These are phyloP conservation scores for Cytospora piceicola DNA, from an alignment of 2,329 filamentous ascomycete genomes.

Conservation along the genomic window DNA sequence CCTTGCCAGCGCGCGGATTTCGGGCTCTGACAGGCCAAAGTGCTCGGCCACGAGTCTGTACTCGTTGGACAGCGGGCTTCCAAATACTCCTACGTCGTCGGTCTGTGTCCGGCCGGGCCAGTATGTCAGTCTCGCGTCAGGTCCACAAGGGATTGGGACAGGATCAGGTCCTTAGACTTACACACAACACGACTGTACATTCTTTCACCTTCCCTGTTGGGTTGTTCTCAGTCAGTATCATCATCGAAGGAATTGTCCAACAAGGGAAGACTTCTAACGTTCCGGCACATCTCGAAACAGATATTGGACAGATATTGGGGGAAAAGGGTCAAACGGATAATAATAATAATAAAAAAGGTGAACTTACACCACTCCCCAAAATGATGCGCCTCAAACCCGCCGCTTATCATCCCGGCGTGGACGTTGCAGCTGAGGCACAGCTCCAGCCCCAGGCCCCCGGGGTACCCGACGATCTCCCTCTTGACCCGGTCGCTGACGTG, in stretches of 20 bases:
- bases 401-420: slow-evolving; percentile 70
- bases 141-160: neutral
- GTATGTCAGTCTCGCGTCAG: neutral
- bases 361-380: slow-evolving; percentile 69
- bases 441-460: slow-evolving; percentile 67
- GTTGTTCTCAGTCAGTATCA: neutral
- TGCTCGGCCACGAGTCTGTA: slow-evolving; percentile 73
- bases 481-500: slow-evolving; percentile 68
- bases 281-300: neutral
- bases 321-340: too few species aligned
- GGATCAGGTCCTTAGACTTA: slow-evolving; percentile 49
- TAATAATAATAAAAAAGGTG: too few species aligned
- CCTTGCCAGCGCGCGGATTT: slow-evolving; percentile 59
- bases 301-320: neutral
- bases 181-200: slow-evolving; percentile 68
- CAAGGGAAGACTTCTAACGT: neutral
- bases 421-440: slow-evolving; percentile 83
- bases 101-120: slow-evolving; percentile 74
- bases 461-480: slow-evolving; percentile 54
- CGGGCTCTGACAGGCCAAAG: slow-evolving; percentile 58
- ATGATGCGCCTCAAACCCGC: slow-evolving; percentile 71
- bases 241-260: too few species aligned
- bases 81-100: slow-evolving; percentile 83
- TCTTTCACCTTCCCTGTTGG: slow-evolving; percentile 49
- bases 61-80: slow-evolving; percentile 75